These are phyloP conservation scores for Trichoderma koningii DNA, from an alignment of 2,329 filamentous ascomycete genomes.

Conservation along the genomic window DNA sequence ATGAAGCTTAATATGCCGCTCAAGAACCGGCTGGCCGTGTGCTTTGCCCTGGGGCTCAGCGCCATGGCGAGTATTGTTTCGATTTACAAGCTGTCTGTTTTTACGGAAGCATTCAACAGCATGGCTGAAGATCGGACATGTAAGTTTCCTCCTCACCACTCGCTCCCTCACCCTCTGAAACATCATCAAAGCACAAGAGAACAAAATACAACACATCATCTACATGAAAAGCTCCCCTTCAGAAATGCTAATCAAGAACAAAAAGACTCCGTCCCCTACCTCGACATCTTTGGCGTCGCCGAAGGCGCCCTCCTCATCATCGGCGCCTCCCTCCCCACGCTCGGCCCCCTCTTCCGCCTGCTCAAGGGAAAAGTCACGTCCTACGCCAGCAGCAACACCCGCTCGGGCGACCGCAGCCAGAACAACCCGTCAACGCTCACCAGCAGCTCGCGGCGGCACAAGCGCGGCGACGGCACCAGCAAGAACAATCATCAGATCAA, in stretches of 20 bases:
- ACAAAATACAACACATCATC: no score
- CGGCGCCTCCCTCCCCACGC: constrained; percentile 33
- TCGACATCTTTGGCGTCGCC: constrained; percentile 34
- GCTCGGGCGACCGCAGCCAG: constrained; percentile 22
- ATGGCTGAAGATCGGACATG: constrained; percentile 33
- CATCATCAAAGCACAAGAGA: neutral
- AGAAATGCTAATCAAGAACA: constrained; percentile 10
- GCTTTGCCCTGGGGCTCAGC: constrained; percentile 33
- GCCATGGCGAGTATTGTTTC: constrained; percentile 33
- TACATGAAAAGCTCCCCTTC: no score
- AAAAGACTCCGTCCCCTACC: constrained; percentile 31
- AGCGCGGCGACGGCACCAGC: neutral
- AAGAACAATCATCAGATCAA: no score
- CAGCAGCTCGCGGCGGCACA: constrained; percentile 8
- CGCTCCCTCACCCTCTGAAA: no score
- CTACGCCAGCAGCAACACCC: constrained; percentile 26
- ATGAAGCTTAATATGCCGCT: constrained; percentile 36
- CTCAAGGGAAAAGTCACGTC: constrained; percentile 30
- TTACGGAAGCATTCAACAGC: constrained; percentile 32
- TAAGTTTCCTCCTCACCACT: constrained; percentile 22
- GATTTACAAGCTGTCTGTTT: constrained; percentile 35
- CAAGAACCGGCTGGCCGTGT: constrained; percentile 33
- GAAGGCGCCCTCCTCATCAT: constrained; percentile 35
- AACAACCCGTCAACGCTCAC: neutral
- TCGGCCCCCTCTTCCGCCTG: constrained; percentile 33